These are phyloP conservation scores for Populus hybrid DNA, from an alignment of 441 rosid genomes.

Conservation along the genomic window DNA sequence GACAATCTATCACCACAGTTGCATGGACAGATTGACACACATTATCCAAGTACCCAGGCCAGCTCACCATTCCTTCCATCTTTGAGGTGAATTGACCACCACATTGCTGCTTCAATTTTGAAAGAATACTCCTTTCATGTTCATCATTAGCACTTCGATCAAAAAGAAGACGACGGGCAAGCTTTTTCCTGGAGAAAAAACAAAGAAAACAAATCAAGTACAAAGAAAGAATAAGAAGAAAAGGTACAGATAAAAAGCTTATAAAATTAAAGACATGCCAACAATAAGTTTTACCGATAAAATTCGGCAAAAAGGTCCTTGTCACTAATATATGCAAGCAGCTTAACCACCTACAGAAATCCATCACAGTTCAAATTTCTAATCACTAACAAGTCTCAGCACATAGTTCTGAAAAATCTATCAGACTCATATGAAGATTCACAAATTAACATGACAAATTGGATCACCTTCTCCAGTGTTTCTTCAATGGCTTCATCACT, in stretches of 20 bases:
- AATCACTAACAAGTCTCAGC: neutral
- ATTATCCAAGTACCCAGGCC: neutral
- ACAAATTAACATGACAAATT: neutral
- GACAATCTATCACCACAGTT: neutral
- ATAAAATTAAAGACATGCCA: neutral
- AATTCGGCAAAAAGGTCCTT: slow-evolving; percentile 95
- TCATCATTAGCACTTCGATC: slow-evolving; percentile 95
- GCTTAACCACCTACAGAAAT: slow-evolving; percentile 64
- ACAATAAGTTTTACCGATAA: slow-evolving; percentile 47
- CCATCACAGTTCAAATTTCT: neutral
- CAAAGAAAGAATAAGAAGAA: neutral
- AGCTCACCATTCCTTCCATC: slow-evolving; percentile 99
- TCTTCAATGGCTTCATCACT: slow-evolving; percentile 96
- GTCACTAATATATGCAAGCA: slow-evolving; percentile 81
- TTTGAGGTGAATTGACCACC: slow-evolving; percentile 97
- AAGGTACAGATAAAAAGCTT: neutral
- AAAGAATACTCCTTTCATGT: slow-evolving; percentile 86
- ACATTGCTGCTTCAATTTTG: slow-evolving; percentile 92
- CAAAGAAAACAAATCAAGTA: neutral
- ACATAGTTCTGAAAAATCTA: neutral
- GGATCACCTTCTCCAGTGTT: slow-evolving; percentile 82
- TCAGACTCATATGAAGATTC: neutral
- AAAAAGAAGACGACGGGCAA: slow-evolving; percentile 87
- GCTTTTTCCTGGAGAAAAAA: slow-evolving; percentile 53
- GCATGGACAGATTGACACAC: neutral